These are phyloP conservation scores for Macadamia integrifolia DNA, from an alignment of 164 flowering plant species.

Conservation along the genomic window DNA sequence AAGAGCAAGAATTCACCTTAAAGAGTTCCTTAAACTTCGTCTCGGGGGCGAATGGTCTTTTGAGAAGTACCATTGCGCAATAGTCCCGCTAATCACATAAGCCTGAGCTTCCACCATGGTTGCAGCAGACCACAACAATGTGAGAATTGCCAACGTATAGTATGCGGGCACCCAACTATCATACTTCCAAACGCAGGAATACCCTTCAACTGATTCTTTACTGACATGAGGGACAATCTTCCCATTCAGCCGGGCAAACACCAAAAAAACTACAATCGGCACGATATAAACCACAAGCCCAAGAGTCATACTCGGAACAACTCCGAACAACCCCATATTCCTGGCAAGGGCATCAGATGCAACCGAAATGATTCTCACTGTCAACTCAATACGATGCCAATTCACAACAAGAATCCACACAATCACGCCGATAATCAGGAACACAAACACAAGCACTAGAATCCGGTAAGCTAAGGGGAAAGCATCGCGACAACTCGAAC, in stretches of 20 bases:
- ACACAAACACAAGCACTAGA: constrained; percentile 57
- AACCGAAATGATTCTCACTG: constrained; percentile 58
- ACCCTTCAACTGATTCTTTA: constrained; percentile 36
- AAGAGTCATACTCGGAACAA: constrained; percentile 56
- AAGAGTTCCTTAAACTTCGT: constrained; percentile 60
- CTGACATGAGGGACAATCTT: constrained; percentile 42
- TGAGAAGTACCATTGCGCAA: constrained; percentile 93
- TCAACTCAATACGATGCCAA: constrained; percentile 81
- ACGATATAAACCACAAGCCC: constrained; percentile 54
- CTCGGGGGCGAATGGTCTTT: constrained; percentile 53
- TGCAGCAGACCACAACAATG: constrained; percentile 84
- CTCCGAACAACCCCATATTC: constrained; percentile 66
- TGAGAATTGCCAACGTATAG: constrained; percentile 72
- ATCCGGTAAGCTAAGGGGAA: constrained; percentile 71
- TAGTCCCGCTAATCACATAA: constrained; percentile 76
- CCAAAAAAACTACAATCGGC: constrained; percentile 82
- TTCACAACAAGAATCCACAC: constrained; percentile 31
- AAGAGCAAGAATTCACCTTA: constrained; percentile 49
- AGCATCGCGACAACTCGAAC: constrained; percentile 48
- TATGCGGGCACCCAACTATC: constrained; percentile 96
- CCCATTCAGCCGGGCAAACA: constrained; percentile 74
- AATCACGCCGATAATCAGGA: constrained; percentile 61
- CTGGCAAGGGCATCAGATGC: constrained; percentile 65
- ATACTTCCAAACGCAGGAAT: constrained; percentile 80
- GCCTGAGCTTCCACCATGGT: constrained; percentile 68